Evolutionary conservation across 768 basidiomycete genomes (phyloP), one percentile per base, ranked within the genome.

Genomic region (Boletus speciosus): DNA sequence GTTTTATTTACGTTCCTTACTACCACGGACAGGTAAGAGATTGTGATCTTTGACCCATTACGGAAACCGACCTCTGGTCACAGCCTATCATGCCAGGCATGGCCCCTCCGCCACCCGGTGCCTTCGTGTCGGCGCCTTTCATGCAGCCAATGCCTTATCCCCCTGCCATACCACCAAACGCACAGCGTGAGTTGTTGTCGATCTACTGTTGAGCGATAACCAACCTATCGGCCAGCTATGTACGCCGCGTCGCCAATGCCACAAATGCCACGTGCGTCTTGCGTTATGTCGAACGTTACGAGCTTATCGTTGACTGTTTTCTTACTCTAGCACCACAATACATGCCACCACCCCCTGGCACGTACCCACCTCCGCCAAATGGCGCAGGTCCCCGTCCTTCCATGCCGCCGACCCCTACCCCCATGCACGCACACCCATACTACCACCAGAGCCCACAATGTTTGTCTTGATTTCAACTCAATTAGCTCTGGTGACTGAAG

Each of bases 391-490:
- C 85, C 16, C 82, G 90, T 57, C 90, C 88, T 25, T 91, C 90
- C 15, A 90, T 93, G 87, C 91, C 91, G n/a, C 89, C 91, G 9
- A 92, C 90, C 9, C 91, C 92, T 3, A 90, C 93, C 58, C 91
- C 89, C 14, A 78, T 86, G 39, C 90, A 92, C 66, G 86, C 92
- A 27, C 90, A 92, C 62, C 81, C 87, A 70, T 92, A 91, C 71
- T 93, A 93, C 66, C 88, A 91, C 65, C 91, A 91, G 66, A 92
- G 90, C 67, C 91, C 91, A 54, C 91, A 93, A 74, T 72, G 91
- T 93, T 78, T 43, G 80, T 66, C 32, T 45, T 14, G 44, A 71
- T 52, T 62, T 49, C 3, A 10, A 21, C 15, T 19, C 35, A 64
- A 56, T 62, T 47, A 53, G 55, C 52, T 50, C 45, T 62, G 46